Evolutionary conservation across 2,329 filamentous ascomycete species (phyloP).

Genomic region (Volutella citrinella): DNA sequence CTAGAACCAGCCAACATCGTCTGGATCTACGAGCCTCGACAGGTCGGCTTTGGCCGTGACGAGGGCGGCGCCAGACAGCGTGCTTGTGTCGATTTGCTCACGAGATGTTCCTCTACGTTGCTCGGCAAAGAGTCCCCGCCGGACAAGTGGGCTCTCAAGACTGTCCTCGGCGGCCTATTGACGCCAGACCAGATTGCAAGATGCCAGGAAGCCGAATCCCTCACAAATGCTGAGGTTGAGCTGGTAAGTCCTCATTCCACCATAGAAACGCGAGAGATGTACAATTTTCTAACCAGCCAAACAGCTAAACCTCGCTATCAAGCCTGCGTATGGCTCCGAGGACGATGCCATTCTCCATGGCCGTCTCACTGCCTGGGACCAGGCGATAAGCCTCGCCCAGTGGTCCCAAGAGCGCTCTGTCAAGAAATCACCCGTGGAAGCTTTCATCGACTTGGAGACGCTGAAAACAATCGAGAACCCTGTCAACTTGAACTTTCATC

Average conservation of each 20-base stretch:
- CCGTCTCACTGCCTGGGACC: conserved; percentile 19
- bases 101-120: conserved; percentile 12
- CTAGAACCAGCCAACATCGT: conserved; percentile 13
- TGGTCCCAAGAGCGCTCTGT: too few relatives aligned
- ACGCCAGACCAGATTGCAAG: too few relatives aligned
- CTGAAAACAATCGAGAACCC: conserved; percentile 36
- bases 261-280: too few relatives aligned
- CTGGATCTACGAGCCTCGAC: conserved; percentile 24
- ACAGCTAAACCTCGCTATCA: conserved; percentile 17
- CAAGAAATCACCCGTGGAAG: conserved; percentile 21
- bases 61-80: conserved; percentile 14
- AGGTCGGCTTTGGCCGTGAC: conserved; percentile 18
- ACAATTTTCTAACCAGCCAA: background rate
- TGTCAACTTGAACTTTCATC: conserved; percentile 48
- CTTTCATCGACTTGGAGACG: conserved; percentile 36
- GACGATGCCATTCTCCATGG: conserved; percentile 17
- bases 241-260: conserved; percentile 17
- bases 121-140: conserved; percentile 9
- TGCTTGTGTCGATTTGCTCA: conserved; percentile 14
- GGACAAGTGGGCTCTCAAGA: too few relatives aligned
- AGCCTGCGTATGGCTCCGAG: conserved; percentile 11
- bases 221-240: too few relatives aligned
- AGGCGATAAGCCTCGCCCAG: conserved; percentile 14
- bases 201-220: too few relatives aligned
- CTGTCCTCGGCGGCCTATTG: too few relatives aligned